These are phyloP conservation scores for Thielaviopsis cerberus DNA, from an alignment of 2,329 filamentous ascomycete genomes.

Conservation along the genomic window DNA sequence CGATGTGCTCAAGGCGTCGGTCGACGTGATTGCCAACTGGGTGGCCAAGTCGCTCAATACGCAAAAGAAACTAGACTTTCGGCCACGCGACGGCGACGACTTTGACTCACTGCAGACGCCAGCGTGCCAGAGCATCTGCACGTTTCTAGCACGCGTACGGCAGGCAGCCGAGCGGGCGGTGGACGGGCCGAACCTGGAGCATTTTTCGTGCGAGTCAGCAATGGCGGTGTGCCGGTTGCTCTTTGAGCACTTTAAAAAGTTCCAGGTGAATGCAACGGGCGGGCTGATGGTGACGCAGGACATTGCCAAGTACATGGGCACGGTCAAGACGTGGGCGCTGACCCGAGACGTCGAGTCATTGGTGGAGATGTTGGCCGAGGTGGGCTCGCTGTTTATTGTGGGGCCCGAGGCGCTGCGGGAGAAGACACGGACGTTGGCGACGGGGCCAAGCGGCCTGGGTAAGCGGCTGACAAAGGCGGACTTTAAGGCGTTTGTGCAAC, in stretches of 20 bases:
- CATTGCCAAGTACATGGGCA: slow-evolving; percentile 77
- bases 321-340: slow-evolving; percentile 67
- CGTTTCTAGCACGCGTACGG: slow-evolving; percentile 56
- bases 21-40: slow-evolving; percentile 58
- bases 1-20: slow-evolving; percentile 35
- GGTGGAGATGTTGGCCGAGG: slow-evolving; percentile 77
- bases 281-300: slow-evolving; percentile 93
- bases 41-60: slow-evolving; percentile 49
- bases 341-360: slow-evolving; percentile 47
- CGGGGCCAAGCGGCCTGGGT: slow-evolving; percentile 23
- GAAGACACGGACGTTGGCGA: slow-evolving; percentile 41
- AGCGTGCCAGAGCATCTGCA: slow-evolving; percentile 65
- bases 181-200: slow-evolving; percentile 65
- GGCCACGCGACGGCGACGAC: slow-evolving; percentile 58
- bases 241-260: slow-evolving; percentile 86
- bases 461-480: slow-evolving; percentile 46
- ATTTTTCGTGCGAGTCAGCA: slow-evolving; percentile 70
- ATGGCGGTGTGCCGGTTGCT: slow-evolving; percentile 59
- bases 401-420: slow-evolving; percentile 61
- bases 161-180: slow-evolving; percentile 47
- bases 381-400: slow-evolving; percentile 90
- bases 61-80: slow-evolving; percentile 79
- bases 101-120: slow-evolving; percentile 67
- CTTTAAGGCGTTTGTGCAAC: slow-evolving; percentile 68
- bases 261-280: slow-evolving; percentile 79